Evolutionary conservation across 257 asterid species (phyloP).

Genomic region (Penstemon barbatus): DNA sequence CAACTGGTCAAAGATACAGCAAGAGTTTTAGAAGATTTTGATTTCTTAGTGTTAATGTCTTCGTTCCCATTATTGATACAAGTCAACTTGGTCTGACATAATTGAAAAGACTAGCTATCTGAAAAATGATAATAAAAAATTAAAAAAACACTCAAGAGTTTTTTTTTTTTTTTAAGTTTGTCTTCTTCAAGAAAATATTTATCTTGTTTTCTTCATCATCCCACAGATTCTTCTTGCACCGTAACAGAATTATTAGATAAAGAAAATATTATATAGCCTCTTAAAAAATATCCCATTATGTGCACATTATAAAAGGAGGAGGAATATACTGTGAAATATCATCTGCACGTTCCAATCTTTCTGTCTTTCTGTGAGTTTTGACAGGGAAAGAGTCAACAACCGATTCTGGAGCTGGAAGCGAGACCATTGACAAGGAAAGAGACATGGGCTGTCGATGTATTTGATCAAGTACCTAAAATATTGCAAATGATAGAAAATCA

Average conservation of each 20-base stretch:
- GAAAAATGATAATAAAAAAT: not conserved
- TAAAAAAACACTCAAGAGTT: too few relatives aligned
- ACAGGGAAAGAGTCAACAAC: conserved; percentile 85
- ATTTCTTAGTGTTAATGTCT: not conserved
- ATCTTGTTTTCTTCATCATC: not conserved
- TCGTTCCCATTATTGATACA: not conserved
- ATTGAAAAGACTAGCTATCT: not conserved
- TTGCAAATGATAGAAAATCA: not conserved
- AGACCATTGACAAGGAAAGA: conserved; percentile 61
- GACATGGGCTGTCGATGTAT: conserved; percentile 88
- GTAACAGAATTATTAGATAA: not conserved
- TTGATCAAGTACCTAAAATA: conserved; percentile 83
- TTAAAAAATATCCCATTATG: not conserved
- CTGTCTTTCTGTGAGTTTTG: conserved; percentile 58
- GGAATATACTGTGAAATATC: conserved; percentile 67
- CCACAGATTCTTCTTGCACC: conserved; percentile 6
- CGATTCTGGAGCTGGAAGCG: conserved; percentile 89
- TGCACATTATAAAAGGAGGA: conserved; percentile 24
- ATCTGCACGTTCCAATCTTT: conserved; percentile 41
- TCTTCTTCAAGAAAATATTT: not conserved
- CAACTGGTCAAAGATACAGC: not conserved
- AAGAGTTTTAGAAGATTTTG: not conserved
- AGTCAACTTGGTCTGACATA: not conserved
- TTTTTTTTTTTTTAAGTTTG: not conserved
- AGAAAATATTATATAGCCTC: not conserved